Percentiles rank a stretch among this genome's conserved stretches.
Evolutionary conservation across 2,329 filamentous ascomycete genomes (phyloP).

Genomic region (Arthrocladium fulminans): DNA sequence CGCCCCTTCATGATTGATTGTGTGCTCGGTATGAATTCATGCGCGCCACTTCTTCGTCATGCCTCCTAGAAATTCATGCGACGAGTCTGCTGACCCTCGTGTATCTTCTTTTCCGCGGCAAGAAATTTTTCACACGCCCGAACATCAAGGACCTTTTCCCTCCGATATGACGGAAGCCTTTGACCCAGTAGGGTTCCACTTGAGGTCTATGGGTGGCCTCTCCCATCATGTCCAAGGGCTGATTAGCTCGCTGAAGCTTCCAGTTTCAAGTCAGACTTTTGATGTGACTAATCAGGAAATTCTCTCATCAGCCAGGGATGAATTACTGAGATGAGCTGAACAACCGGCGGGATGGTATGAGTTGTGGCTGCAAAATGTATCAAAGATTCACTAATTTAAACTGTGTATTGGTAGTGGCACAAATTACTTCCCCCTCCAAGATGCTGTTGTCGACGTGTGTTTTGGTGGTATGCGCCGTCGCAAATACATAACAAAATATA

Average conservation of each 20-base stretch:
- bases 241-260: background rate
- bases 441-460: background rate
- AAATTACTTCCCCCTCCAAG: background rate
- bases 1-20: too few species aligned
- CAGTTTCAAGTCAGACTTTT: background rate
- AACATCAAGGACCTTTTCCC: too few species aligned
- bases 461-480: background rate
- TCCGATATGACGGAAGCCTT: too few species aligned
- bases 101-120: too few species aligned
- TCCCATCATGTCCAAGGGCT: too few species aligned
- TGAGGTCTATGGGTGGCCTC: too few species aligned
- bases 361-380: background rate
- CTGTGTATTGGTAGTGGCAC: background rate
- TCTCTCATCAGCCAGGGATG: constrained; percentile 1
- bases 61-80: background rate
- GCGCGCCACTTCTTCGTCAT: background rate
- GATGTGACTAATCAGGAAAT: constrained; percentile 1
- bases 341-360: background rate
- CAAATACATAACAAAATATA: background rate
- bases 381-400: background rate
- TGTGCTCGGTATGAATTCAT: constrained; percentile 1
- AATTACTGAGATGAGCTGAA: background rate
- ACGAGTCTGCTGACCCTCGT: background rate
- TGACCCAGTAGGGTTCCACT: too few species aligned
- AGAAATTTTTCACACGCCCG: too few species aligned